Percentiles rank a stretch among this genome's conserved stretches.
phyloP scores from a whole-genome alignment of 805 yeast species.

The Zygoascus biomembranicola region DNA sequence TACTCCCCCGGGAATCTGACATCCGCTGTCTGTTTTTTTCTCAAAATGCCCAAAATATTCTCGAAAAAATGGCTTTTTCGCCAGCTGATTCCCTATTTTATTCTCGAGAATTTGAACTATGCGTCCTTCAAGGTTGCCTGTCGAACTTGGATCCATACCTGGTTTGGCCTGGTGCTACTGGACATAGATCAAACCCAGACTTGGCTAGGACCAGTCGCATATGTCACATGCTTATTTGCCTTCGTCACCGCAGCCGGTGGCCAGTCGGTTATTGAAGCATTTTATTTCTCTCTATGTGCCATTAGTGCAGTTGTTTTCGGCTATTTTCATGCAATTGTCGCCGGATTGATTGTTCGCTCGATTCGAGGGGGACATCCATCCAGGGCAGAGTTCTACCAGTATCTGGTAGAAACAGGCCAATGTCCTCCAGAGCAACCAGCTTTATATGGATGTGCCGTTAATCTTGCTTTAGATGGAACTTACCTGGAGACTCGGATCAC shows the following conservation, averaged over 20 bases:
- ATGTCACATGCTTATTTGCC: slow-evolving; percentile 18
- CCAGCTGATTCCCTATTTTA: slow-evolving; percentile 4
- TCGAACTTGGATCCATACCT: slow-evolving; percentile 23
- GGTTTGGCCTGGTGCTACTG: slow-evolving; percentile 19
- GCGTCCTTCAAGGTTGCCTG: slow-evolving; percentile 15
- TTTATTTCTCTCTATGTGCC: slow-evolving; percentile 12
- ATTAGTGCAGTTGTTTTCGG: slow-evolving; percentile 11
- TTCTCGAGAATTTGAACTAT: slow-evolving; percentile 20
- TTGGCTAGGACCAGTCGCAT: slow-evolving; percentile 24
- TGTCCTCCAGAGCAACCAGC: slow-evolving; percentile 14
- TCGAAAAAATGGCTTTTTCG: background rate
- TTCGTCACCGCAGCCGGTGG: slow-evolving; percentile 23
- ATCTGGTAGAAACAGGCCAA: slow-evolving; percentile 14
- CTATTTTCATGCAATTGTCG: slow-evolving; percentile 14
- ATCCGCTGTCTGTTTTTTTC: no score
- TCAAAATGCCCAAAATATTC: no score
- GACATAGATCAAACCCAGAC: slow-evolving; percentile 11
- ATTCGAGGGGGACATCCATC: slow-evolving; percentile 17
- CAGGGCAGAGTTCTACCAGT: slow-evolving; percentile 5
- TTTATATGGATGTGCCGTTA: slow-evolving; percentile 13
- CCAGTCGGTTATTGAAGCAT: slow-evolving; percentile 17
- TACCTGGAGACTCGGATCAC: slow-evolving; percentile 16
- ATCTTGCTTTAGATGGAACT: slow-evolving; percentile 17
- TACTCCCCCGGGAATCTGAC: no score
- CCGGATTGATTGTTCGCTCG: slow-evolving; percentile 18